These are phyloP conservation scores for Rhodotorula sp. DNA, from an alignment of 1,284 basidiomycete species.

Conservation along the genomic window DNA sequence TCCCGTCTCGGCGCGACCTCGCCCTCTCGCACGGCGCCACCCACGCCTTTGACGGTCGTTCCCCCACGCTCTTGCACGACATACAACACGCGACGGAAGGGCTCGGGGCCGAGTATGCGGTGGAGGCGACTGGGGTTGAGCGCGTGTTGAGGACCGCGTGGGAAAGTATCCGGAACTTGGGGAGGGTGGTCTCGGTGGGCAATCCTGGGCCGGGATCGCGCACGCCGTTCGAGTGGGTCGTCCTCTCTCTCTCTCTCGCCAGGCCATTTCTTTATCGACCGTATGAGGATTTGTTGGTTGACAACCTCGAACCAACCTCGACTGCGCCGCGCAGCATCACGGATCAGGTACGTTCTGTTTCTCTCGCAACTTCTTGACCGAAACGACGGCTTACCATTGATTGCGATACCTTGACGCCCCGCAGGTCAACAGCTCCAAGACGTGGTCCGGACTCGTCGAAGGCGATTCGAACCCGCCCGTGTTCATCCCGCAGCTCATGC, in stretches of 20 bases:
- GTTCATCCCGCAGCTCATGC: constrained; percentile 34
- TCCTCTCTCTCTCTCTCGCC: neutral
- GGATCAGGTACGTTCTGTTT: neutral
- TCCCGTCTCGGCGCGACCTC: constrained; percentile 34
- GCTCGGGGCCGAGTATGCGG: constrained; percentile 15
- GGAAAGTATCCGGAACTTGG: constrained; percentile 9
- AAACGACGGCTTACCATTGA: too few species aligned
- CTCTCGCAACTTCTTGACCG: too few species aligned
- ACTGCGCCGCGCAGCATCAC: neutral
- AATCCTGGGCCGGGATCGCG: constrained; percentile 29
- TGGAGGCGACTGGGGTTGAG: constrained; percentile 25
- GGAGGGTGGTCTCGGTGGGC: constrained; percentile 14
- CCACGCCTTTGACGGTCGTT: constrained; percentile 34
- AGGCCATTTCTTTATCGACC: too few species aligned
- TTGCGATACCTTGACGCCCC: neutral
- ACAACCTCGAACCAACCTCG: neutral
- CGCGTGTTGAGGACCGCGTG: constrained; percentile 19
- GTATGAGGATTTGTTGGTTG: too few species aligned
- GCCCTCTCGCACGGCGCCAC: constrained; percentile 40
- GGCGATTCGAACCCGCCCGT: constrained; percentile 39
- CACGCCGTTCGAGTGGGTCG: constrained; percentile 17
- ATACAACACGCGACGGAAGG: constrained; percentile 18
- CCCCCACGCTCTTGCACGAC: constrained; percentile 5
- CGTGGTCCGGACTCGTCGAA: constrained; percentile 24
- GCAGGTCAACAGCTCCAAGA: constrained; percentile 18